phyloP scores from a whole-genome alignment of 2,329 filamentous ascomycete species.

The Cordyceps pruinosa region DNA sequence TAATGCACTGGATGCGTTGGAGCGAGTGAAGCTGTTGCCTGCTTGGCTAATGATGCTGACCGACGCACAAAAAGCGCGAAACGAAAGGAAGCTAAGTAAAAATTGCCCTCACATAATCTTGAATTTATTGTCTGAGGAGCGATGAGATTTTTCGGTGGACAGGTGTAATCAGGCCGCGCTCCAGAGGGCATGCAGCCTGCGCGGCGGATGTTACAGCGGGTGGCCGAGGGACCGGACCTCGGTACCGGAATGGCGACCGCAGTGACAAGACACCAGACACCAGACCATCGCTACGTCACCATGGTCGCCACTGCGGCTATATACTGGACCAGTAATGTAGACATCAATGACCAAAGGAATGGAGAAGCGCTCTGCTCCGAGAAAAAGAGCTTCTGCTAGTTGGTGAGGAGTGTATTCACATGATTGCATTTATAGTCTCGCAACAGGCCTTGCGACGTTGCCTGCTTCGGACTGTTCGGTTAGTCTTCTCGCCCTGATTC shows the following conservation, averaged over 20 bases:
- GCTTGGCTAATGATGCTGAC: too few relatives aligned
- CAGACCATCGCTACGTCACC: not conserved
- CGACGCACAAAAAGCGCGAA: too few relatives aligned
- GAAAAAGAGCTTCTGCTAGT: not conserved
- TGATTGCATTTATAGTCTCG: not conserved
- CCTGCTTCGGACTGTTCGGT: not conserved
- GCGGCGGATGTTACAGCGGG: not conserved
- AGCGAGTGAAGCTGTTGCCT: too few relatives aligned
- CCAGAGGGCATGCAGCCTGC: not conserved
- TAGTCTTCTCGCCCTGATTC: not conserved
- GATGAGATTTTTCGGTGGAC: too few relatives aligned
- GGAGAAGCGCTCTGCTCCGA: too few relatives aligned
- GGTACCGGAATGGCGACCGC: not conserved
- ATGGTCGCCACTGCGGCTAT: not conserved
- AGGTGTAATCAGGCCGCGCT: not conserved
- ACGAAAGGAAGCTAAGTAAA: too few relatives aligned
- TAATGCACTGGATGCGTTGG: too few relatives aligned
- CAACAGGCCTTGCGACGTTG: not conserved
- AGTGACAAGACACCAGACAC: not conserved
- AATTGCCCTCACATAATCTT: too few relatives aligned
- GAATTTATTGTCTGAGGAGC: too few relatives aligned
- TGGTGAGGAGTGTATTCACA: not conserved
- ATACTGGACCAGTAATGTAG: not conserved
- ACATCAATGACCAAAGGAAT: not conserved
- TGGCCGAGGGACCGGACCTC: constrained; percentile 5